phyloP scores from a whole-genome alignment of 345 rosid species.

The Camelina laxa region DNA sequence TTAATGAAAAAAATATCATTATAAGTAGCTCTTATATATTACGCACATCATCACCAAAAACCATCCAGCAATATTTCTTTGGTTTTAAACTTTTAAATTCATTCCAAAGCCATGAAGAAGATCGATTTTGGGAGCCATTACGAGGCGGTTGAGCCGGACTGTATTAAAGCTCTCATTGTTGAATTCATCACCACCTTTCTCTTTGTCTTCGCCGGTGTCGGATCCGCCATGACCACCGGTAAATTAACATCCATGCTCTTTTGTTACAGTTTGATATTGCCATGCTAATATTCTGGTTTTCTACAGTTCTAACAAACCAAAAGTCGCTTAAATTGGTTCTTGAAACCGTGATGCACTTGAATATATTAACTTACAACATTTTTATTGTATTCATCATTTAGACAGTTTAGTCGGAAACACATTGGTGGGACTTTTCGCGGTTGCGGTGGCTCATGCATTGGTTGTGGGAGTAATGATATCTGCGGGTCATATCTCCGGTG shows the following conservation, averaged over 20 bases:
- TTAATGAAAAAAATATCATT: not conserved
- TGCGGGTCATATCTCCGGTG: constrained; percentile 90
- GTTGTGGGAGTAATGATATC: constrained; percentile 88
- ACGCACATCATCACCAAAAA: constrained; percentile 4
- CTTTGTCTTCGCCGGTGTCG: constrained; percentile 86
- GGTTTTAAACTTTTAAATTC: not conserved
- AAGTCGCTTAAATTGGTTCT: not conserved
- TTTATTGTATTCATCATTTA: constrained; percentile 31
- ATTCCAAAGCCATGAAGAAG: constrained; percentile 55
- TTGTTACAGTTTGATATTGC: constrained; percentile 2
- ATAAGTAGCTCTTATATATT: constrained; percentile 8
- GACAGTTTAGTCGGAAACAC: constrained; percentile 56
- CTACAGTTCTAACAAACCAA: not conserved
- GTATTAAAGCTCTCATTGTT: constrained; percentile 76
- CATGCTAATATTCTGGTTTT: not conserved
- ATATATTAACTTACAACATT: not conserved
- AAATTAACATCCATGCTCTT: constrained; percentile 11
- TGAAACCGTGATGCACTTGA: constrained; percentile 7
- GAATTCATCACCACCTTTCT: constrained; percentile 88
- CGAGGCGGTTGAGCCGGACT: constrained; percentile 69
- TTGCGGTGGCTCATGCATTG: constrained; percentile 83
- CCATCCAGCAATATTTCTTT: not conserved
- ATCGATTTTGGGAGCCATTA: constrained; percentile 64
- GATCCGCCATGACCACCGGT: constrained; percentile 83
- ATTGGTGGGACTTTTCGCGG: constrained; percentile 64